A percentile compares a stretch with the other conserved stretches of the same genome.
Conservation (phyloP, 441 rosid species). For the Mallotus japonicus region DNA sequence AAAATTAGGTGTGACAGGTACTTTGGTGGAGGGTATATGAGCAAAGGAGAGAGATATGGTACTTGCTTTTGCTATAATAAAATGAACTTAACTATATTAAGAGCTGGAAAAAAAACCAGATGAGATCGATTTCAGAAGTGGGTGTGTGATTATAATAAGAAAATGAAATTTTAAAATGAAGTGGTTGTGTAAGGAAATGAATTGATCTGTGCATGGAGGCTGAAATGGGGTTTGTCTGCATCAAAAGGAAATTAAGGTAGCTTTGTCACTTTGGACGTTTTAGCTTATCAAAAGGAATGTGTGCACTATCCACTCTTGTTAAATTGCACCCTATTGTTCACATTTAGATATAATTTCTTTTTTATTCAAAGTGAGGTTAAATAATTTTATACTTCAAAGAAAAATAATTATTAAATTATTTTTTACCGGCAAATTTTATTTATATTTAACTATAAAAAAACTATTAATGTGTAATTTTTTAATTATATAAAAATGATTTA, state of each 20-base stretch:
- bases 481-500: too few species aligned
- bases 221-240: background rate
- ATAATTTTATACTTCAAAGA: too few species aligned
- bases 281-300: too few species aligned
- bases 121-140: slow-evolving; percentile 1
- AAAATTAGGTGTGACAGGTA: slow-evolving; percentile 29
- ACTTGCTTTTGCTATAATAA: slow-evolving; percentile 10
- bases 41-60: slow-evolving; percentile 22
- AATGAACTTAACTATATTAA: slow-evolving; percentile 51
- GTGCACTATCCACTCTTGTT: too few species aligned
- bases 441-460: too few species aligned
- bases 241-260: too few species aligned
- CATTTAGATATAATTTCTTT: too few species aligned
- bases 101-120: slow-evolving; percentile 26
- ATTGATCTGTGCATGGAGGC: slow-evolving; percentile 28
- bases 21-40: slow-evolving; percentile 36
- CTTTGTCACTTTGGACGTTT: too few species aligned
- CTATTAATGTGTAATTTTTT: too few species aligned
- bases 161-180: background rate
- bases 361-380: too few species aligned
- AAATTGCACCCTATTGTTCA: background rate
- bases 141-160: background rate
- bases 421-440: too few species aligned
- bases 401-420: too few species aligned
- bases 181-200: slow-evolving; percentile 27